Evolutionary conservation across 345 rosid species (phyloP), one percentile per base, ranked within the genome.

Genomic region (Citropsis articulata): DNA sequence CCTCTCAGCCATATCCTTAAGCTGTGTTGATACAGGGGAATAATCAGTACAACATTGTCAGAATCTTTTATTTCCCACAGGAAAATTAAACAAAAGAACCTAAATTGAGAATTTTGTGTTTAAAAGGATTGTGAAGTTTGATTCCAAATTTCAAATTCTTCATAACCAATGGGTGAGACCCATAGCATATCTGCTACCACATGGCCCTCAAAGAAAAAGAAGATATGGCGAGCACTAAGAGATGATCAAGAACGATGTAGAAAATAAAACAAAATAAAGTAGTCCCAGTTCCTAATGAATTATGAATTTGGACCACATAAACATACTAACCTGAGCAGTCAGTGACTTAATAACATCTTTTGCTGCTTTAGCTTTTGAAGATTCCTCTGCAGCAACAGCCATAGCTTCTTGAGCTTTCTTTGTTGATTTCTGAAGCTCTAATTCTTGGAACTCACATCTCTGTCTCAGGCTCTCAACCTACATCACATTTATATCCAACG

Each of bases 301-400:
- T 69, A 60, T 55, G 35, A 72, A 73, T 45, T 27, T 38, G 10
- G 25, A 24, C 62, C 16, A 19, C 60, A 77, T 33, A 65, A 84
- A 77, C 50, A 75, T 83, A 70, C 56, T 69, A 72, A 92, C 99
- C 97, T 94, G 98, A 55, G 93, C 89, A 70, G 98, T 96, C 55
- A 96, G 91, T 19, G 97, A 96, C 83, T 90, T 96, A 75, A 96
- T 94, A 75, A 94, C 99, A 73, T 96, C 99, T 86, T 94, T 96
- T 80, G 97, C 97, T 69, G 94, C 95, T 89, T 85, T 90, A 64
- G 95, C 89, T 85, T 91, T 96, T 28, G 91, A 86, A 21, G 99
- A 86, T 85, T 94, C 98, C 63, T 92, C 97, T 12, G 92, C 83
- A 80, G 94, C 97, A 77, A 88, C 59, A 53, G 78, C 83, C 88